A percentile compares a stretch with the other conserved stretches of the same genome.
phyloP scores from a whole-genome alignment of 176 grass and related monocot species.

The Bonia amplexicaulis region DNA sequence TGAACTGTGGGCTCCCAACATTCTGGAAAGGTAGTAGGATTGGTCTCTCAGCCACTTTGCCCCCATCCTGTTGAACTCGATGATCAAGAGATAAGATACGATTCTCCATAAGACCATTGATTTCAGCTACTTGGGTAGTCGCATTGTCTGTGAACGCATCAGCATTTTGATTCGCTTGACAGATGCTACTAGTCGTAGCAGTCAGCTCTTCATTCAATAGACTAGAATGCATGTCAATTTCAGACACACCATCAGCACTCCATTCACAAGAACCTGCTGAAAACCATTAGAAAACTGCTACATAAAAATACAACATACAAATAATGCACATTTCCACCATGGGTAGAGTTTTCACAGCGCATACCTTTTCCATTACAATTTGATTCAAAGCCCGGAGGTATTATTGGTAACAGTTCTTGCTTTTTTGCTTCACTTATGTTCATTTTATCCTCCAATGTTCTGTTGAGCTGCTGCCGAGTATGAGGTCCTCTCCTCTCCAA shows the following conservation, averaged over 20 bases:
- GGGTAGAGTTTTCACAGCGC: background rate
- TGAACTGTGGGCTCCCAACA: background rate
- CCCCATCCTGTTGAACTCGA: background rate
- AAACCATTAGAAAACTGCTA: background rate
- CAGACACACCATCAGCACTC: background rate
- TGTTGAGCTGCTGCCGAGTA: background rate
- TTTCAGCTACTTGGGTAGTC: background rate
- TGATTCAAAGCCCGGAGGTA: conserved; percentile 21
- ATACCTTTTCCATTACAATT: conserved; percentile 17
- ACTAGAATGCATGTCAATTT: background rate
- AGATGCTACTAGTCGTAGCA: background rate
- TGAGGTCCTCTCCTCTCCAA: background rate
- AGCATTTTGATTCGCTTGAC: background rate
- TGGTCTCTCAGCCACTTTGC: background rate
- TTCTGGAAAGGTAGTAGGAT: background rate
- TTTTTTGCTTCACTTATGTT: background rate
- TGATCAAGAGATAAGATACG: background rate
- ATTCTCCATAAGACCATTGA: background rate
- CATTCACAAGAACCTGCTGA: conserved; percentile 6
- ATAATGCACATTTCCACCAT: background rate
- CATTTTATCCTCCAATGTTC: conserved; percentile 13
- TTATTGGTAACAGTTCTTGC: background rate
- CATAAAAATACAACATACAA: background rate
- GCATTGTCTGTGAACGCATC: background rate
- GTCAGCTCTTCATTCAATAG: background rate